Percentiles rank a stretch among this genome's conserved stretches.
These are phyloP conservation scores for Dendrobium chrysotoxum DNA, from an alignment of 106 monocot genomes.

Conservation along the genomic window DNA sequence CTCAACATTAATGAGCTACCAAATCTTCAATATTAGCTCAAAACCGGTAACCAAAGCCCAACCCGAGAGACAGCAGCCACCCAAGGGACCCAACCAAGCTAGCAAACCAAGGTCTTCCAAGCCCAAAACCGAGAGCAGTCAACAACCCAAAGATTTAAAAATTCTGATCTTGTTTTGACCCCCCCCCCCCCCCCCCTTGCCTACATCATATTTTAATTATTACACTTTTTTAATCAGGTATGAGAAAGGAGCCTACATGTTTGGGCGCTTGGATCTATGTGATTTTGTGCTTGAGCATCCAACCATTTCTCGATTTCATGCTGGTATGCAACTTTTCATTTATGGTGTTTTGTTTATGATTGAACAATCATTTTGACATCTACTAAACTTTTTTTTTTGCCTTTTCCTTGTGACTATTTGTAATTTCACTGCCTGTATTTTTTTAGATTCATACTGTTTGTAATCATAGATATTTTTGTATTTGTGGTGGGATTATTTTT, in stretches of 20 bases:
- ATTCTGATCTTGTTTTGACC: no score
- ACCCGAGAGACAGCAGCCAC: no score
- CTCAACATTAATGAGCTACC: no score
- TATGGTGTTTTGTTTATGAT: neutral
- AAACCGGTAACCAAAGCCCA: no score
- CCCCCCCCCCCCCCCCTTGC: no score
- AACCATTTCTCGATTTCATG: conserved; percentile 89
- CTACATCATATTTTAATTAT: neutral
- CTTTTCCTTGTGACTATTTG: neutral
- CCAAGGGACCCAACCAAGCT: no score
- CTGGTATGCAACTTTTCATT: conserved; percentile 37
- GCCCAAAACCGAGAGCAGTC: no score
- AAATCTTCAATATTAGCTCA: no score
- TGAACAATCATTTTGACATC: neutral
- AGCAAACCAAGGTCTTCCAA: no score
- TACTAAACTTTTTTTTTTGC: neutral
- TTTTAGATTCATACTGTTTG: neutral
- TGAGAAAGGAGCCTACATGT: conserved; percentile 87
- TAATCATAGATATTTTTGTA: neutral
- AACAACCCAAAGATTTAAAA: no score
- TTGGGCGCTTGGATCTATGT: conserved; percentile 87
- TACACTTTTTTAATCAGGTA: conserved; percentile 32
- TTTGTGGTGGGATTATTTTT: neutral
- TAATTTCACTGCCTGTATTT: neutral
- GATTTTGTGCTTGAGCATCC: conserved; percentile 95